Conservation (phyloP, 345 rosid genomes). For the Lepidium didymum region DNA sequence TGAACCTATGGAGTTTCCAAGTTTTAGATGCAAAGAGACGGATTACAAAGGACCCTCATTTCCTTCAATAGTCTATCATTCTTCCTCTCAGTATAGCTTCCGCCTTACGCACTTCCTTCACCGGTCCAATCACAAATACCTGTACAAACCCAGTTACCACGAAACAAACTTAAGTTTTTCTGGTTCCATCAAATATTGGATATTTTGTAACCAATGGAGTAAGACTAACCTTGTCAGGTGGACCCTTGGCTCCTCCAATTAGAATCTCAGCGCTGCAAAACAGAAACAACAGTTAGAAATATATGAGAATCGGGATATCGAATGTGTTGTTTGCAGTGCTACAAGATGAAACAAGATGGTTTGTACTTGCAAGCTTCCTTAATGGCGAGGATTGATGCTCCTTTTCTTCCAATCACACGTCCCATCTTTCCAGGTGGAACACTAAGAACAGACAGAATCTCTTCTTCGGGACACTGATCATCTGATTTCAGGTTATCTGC, state of each 20-base stretch:
- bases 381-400: slow-evolving; percentile 65
- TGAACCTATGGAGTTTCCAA: slow-evolving; percentile 11
- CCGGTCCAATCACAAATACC: slow-evolving; percentile 83
- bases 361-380: slow-evolving; percentile 83
- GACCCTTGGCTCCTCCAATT: slow-evolving; percentile 77
- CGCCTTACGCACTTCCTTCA: slow-evolving; percentile 84
- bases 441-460: slow-evolving; percentile 72
- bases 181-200: neutral
- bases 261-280: slow-evolving; percentile 76
- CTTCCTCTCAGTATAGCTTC: slow-evolving; percentile 91
- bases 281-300: neutral
- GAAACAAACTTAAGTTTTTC: neutral
- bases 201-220: neutral
- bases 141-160: slow-evolving; percentile 17
- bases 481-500: slow-evolving; percentile 45
- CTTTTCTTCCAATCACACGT: slow-evolving; percentile 77
- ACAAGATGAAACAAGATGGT: slow-evolving; percentile 9
- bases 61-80: slow-evolving; percentile 52
- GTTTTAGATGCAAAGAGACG: neutral
- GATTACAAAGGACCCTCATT: slow-evolving; percentile 8
- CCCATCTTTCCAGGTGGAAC: slow-evolving; percentile 96
- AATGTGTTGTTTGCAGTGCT: neutral
- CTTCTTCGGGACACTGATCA: slow-evolving; percentile 52
- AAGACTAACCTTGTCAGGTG: slow-evolving; percentile 80
- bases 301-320: neutral